phyloP scores from a whole-genome alignment of 495 filamentous ascomycete genomes.

The Clavariopsis aquatica region DNA sequence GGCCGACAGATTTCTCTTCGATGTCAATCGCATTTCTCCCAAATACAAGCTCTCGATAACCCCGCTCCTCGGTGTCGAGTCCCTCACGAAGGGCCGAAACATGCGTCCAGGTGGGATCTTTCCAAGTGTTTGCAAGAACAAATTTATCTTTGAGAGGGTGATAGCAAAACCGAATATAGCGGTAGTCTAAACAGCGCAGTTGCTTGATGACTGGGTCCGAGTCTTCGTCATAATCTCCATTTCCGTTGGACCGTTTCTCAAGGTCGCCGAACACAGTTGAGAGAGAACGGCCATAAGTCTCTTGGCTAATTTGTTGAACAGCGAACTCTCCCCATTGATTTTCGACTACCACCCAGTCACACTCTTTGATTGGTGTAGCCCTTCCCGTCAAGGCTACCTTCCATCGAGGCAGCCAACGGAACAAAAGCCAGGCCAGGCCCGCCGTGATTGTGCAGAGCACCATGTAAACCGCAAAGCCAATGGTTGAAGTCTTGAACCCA shows the following conservation, averaged over 20 bases:
- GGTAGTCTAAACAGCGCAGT: constrained; percentile 80
- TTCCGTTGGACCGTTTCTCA: constrained; percentile 54
- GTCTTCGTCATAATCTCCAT: constrained; percentile 70
- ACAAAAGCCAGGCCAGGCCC: constrained; percentile 77
- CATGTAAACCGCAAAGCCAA: constrained; percentile 69
- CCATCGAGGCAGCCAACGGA: constrained; percentile 90
- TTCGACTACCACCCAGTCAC: constrained; percentile 86
- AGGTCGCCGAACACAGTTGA: constrained; percentile 82
- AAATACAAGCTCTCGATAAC: constrained; percentile 80
- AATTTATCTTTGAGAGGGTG: constrained; percentile 89
- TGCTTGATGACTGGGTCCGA: constrained; percentile 70
- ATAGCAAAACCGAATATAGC: constrained; percentile 90
- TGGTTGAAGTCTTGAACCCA: constrained; percentile 74
- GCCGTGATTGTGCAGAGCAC: constrained; percentile 67
- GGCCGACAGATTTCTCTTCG: constrained; percentile 76
- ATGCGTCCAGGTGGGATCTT: constrained; percentile 84
- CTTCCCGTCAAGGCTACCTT: constrained; percentile 73
- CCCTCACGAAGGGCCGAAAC: constrained; percentile 73
- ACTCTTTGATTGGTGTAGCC: constrained; percentile 65
- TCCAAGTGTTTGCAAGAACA: constrained; percentile 82
- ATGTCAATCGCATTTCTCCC: constrained; percentile 89
- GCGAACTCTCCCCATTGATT: constrained; percentile 95
- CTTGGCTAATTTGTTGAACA: constrained; percentile 64
- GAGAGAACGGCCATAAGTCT: constrained; percentile 74
- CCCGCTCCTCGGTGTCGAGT: constrained; percentile 88